Conservation (phyloP, 768 basidiomycete genomes). For the Lyophyllum shimeji region DNA sequence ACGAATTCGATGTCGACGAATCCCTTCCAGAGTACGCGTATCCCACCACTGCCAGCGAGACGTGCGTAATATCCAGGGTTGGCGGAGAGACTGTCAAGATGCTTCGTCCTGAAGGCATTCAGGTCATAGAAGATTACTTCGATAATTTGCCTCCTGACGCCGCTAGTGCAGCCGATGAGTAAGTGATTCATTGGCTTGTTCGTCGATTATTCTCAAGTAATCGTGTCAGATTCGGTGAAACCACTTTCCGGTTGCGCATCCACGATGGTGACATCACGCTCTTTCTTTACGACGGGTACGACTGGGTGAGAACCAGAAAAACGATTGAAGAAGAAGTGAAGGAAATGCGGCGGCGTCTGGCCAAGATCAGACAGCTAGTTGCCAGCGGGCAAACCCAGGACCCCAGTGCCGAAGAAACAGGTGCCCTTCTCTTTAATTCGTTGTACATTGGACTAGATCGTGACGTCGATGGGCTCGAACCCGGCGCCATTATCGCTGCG, state of each 20-base stretch:
- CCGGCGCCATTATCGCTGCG: conserved; percentile 78
- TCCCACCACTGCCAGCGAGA: conserved; percentile 24
- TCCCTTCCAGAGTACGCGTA: conserved; percentile 21
- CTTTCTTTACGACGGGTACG: conserved; percentile 90
- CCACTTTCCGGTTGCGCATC: conserved; percentile 52
- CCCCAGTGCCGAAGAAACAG: conserved; percentile 67
- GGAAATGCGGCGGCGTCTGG: conserved; percentile 81
- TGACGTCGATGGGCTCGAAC: conserved; percentile 72
- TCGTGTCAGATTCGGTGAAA: conserved; percentile 40
- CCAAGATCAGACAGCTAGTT: conserved; percentile 89
- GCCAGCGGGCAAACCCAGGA: conserved; percentile 89
- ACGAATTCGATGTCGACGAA: conserved; percentile 56
- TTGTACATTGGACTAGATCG: conserved; percentile 90
- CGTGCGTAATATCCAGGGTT: conserved; percentile 54
- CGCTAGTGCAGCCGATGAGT: conserved; percentile 47
- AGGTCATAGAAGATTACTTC: conserved; percentile 73
- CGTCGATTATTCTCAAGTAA: conserved; percentile 5
- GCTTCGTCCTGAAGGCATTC: conserved; percentile 61
- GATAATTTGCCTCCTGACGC: conserved; percentile 60
- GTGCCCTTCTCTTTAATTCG: conserved; percentile 87
- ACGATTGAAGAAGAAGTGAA: conserved; percentile 87
- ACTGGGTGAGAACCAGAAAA: conserved; percentile 85
- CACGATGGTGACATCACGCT: conserved; percentile 64
- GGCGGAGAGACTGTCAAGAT: conserved; percentile 89
- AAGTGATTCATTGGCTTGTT: conserved; percentile 20